phyloP scores from a whole-genome alignment of 2,329 filamentous ascomycete genomes.

The Penicillium corylophilum region DNA sequence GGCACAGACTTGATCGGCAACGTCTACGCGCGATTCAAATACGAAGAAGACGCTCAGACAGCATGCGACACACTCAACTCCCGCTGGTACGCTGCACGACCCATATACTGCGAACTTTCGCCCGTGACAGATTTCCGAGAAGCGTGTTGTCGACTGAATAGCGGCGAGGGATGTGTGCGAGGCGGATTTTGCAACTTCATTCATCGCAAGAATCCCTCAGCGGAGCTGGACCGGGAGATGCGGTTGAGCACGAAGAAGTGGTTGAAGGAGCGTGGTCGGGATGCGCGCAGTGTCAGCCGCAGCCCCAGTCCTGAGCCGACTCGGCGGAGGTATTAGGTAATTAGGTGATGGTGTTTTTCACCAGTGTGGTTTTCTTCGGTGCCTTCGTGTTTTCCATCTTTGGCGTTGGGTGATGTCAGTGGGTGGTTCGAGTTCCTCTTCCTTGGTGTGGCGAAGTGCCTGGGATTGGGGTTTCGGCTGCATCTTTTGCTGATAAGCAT shows the following conservation, averaged over 20 bases:
- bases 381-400: neutral
- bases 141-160: slow-evolving; percentile 92
- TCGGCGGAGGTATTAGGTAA: slow-evolving; percentile 63
- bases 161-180: slow-evolving; percentile 89
- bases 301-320: slow-evolving; percentile 85
- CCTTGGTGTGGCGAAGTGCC: slow-evolving; percentile 18
- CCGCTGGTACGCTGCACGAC: slow-evolving; percentile 94
- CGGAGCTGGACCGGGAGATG: slow-evolving; percentile 85
- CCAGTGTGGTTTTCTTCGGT: neutral
- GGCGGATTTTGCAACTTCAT: slow-evolving; percentile 99
- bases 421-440: slow-evolving; percentile 16
- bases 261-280: slow-evolving; percentile 79
- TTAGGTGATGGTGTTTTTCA: slow-evolving; percentile 9
- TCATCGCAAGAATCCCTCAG: slow-evolving; percentile 88
- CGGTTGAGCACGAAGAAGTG: slow-evolving; percentile 93
- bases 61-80: slow-evolving; percentile 93
- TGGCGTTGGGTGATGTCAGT: slow-evolving; percentile 25
- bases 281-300: slow-evolving; percentile 75
- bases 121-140: slow-evolving; percentile 98
- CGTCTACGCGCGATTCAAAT: slow-evolving; percentile 99
- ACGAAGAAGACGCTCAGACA: slow-evolving; percentile 91
- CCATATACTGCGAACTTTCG: slow-evolving; percentile 96
- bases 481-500: slow-evolving; percentile 19
- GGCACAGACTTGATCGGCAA: slow-evolving; percentile 85
- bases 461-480: slow-evolving; percentile 15